These are phyloP conservation scores for Colletotrichum paranaense DNA, from an alignment of 2,329 filamentous ascomycete genomes.

Conservation along the genomic window DNA sequence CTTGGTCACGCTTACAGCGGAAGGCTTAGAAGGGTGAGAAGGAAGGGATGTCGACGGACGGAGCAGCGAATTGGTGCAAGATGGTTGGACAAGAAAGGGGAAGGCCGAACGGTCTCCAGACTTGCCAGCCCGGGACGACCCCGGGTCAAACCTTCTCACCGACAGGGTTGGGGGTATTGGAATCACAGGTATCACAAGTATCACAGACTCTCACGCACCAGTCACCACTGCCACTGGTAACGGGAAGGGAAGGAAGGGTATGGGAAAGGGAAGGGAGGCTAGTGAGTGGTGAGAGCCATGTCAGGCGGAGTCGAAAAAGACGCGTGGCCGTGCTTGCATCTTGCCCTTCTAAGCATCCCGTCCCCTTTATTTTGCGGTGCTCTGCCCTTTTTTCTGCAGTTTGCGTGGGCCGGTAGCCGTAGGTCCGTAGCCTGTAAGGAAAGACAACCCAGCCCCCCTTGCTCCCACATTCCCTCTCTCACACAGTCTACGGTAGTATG, in stretches of 20 bases:
- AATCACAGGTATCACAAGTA: too few species aligned
- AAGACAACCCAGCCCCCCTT: not conserved
- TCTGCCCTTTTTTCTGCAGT: not conserved
- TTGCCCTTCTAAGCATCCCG: conserved; percentile 1
- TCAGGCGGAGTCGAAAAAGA: conserved; percentile 24
- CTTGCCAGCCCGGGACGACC: conserved; percentile 18
- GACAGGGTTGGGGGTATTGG: not conserved
- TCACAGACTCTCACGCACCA: too few species aligned
- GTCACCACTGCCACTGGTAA: not conserved
- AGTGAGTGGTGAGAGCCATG: not conserved
- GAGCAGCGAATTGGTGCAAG: conserved; percentile 15
- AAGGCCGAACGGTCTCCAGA: conserved; percentile 9
- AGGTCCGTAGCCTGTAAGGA: not conserved
- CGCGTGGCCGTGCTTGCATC: conserved; percentile 22
- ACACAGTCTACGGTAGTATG: too few species aligned
- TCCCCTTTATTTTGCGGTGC: not conserved
- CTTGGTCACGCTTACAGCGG: conserved; percentile 12
- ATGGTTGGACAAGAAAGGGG: conserved; percentile 12
- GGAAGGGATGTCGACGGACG: conserved; percentile 14
- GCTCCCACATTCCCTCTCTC: not conserved
- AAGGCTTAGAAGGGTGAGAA: not conserved
- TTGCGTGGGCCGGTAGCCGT: not conserved
- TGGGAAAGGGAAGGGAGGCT: not conserved
- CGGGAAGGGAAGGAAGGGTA: not conserved
- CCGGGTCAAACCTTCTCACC: conserved; percentile 4